Percentiles rank a stretch among this genome's conserved stretches.
phyloP scores from a whole-genome alignment of 208 protist species.

The Trypanosoma mega region DNA sequence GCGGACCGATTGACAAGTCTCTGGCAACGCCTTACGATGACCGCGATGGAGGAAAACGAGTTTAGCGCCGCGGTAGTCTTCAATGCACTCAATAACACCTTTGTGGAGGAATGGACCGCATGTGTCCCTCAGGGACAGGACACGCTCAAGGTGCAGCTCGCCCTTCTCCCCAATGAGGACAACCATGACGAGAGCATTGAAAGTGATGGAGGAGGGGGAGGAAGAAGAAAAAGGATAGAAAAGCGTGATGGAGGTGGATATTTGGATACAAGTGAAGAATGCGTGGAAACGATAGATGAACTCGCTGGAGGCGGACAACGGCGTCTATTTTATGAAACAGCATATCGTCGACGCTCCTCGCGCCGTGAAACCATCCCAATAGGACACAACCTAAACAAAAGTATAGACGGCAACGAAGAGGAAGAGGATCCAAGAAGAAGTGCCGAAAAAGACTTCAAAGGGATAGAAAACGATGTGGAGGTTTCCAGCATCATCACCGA shows the following conservation, averaged over 20 bases:
- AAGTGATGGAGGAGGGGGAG: conserved; percentile 6
- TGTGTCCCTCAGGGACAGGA: conserved; percentile 36
- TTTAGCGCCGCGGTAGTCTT: conserved; percentile 27
- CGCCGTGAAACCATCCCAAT: too few relatives aligned
- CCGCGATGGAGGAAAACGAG: conserved; percentile 23
- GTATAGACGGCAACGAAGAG: too few relatives aligned
- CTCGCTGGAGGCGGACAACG: too few relatives aligned
- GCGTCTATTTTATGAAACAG: too few relatives aligned
- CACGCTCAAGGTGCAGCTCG: conserved; percentile 28
- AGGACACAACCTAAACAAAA: too few relatives aligned
- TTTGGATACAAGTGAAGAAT: too few relatives aligned
- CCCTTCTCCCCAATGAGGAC: conserved; percentile 1
- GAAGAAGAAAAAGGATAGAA: background rate
- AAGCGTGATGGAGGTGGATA: background rate
- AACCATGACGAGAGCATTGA: background rate
- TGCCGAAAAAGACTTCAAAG: background rate
- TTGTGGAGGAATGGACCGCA: conserved; percentile 54
- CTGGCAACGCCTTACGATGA: conserved; percentile 37
- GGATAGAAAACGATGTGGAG: background rate
- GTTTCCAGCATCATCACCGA: background rate
- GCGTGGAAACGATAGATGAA: too few relatives aligned
- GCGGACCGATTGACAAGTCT: conserved; percentile 46
- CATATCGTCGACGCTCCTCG: too few relatives aligned
- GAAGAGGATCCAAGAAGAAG: background rate
- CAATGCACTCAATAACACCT: conserved; percentile 37